Conservation (phyloP, 2,329 filamentous ascomycete species). For the Parafenestella ontariensis region DNA sequence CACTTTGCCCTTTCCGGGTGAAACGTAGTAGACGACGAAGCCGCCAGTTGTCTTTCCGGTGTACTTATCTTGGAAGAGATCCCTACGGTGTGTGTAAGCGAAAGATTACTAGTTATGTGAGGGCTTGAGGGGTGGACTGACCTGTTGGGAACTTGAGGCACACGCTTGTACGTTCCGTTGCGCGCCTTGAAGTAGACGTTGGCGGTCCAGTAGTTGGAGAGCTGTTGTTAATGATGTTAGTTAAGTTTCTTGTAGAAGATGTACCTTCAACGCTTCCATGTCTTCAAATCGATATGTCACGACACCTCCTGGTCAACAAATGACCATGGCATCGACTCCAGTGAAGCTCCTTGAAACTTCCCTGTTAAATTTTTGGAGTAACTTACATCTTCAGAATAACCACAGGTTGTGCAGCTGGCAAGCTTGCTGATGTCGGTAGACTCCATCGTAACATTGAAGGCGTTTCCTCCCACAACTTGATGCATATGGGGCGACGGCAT, state of each 20-base stretch:
- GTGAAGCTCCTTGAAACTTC: not conserved
- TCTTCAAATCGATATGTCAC: not conserved
- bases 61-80: constrained; percentile 45
- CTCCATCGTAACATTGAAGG: constrained; percentile 56
- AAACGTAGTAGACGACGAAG: constrained; percentile 58
- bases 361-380: no score
- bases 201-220: constrained; percentile 44
- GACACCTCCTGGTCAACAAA: not conserved
- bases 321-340: not conserved
- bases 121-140: not conserved
- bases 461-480: constrained; percentile 54
- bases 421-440: constrained; percentile 34
- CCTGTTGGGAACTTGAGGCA: constrained; percentile 37
- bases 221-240: constrained; percentile 1
- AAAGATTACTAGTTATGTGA: not conserved
- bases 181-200: constrained; percentile 44
- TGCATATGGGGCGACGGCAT: constrained; percentile 47
- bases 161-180: constrained; percentile 43
- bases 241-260: not conserved
- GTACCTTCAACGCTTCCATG: not conserved
- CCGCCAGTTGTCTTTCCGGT: constrained; percentile 48
- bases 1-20: constrained; percentile 49
- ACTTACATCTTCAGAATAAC: constrained; percentile 27
- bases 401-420: constrained; percentile 53
- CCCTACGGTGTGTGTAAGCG: constrained; percentile 29